Evolutionary conservation across 2,329 filamentous ascomycete species (phyloP).

Genomic region (Bipolaris sorokiniana): DNA sequence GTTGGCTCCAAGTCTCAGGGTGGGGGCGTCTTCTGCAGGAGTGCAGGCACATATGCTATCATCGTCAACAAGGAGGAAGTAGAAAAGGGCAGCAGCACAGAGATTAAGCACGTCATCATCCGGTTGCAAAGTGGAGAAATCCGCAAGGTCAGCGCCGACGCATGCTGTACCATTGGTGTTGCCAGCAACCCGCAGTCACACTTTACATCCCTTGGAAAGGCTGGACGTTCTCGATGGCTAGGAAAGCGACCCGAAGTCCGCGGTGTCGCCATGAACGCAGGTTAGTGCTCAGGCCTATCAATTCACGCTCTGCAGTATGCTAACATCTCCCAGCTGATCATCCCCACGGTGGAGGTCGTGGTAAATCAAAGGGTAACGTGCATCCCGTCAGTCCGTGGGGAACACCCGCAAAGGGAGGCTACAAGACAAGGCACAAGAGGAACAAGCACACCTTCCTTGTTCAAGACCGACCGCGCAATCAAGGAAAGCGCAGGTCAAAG

Average conservation of each 20-base stretch:
- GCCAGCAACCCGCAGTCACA: conserved; percentile 93
- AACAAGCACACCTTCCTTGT: conserved; percentile 95
- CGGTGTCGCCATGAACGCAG: conserved; percentile 98
- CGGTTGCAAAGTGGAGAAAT: conserved; percentile 92
- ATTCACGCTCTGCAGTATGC: conserved; percentile 1
- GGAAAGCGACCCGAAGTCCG: conserved; percentile 94
- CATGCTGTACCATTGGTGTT: conserved; percentile 91
- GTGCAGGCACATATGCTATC: conserved; percentile 89
- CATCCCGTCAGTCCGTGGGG: conserved; percentile 97
- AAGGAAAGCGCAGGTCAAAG: conserved; percentile 74
- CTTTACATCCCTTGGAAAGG: conserved; percentile 91
- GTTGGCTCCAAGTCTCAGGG: conserved; percentile 76
- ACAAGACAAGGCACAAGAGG: conserved; percentile 87
- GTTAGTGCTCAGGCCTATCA: conserved; percentile 51
- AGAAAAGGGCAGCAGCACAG: conserved; percentile 64
- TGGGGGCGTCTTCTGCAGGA: conserved; percentile 89
- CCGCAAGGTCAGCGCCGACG: conserved; percentile 85
- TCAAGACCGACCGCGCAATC: conserved; percentile 80
- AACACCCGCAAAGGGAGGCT: conserved; percentile 83
- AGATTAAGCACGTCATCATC: conserved; percentile 80
- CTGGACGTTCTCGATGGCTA: conserved; percentile 89
- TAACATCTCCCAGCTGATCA: conserved; percentile 71
- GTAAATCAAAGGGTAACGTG: conserved; percentile 98
- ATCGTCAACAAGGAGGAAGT: conserved; percentile 85
- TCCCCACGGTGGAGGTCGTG: conserved; percentile 97